Percentiles rank a stretch among this genome's conserved stretches.
These are phyloP conservation scores for Gastrolobium villosum DNA, from an alignment of 306 rosid species.

Conservation along the genomic window DNA sequence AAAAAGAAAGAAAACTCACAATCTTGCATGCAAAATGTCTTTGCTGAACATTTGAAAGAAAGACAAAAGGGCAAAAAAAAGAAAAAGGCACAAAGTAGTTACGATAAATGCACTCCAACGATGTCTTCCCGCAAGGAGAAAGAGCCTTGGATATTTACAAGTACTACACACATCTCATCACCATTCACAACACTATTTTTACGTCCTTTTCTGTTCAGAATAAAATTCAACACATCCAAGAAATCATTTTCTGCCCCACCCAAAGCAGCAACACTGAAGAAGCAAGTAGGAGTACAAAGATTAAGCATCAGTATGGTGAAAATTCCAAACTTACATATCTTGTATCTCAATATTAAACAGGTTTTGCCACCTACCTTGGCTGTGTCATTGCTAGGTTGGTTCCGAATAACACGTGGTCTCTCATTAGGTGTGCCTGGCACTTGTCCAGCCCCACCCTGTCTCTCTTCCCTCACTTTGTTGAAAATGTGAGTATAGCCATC, in stretches of 20 bases:
- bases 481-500: constrained; percentile 91
- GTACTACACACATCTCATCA: constrained; percentile 56
- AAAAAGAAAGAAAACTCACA: constrained; percentile 39
- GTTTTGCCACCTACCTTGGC: constrained; percentile 57
- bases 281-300: constrained; percentile 41
- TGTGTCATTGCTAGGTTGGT: constrained; percentile 49
- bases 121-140: constrained; percentile 35
- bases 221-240: constrained; percentile 49
- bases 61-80: background rate
- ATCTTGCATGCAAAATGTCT: constrained; percentile 45
- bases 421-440: constrained; percentile 59
- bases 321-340: background rate
- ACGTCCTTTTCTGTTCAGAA: constrained; percentile 36
- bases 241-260: constrained; percentile 64
- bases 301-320: constrained; percentile 31
- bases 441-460: constrained; percentile 63
- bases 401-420: constrained; percentile 49
- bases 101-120: constrained; percentile 38
- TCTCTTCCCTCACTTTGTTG: constrained; percentile 79
- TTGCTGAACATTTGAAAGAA: constrained; percentile 40
- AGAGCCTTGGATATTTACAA: constrained; percentile 67
- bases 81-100: constrained; percentile 33
- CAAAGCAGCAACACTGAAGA: constrained; percentile 82
- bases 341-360: background rate
- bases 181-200: constrained; percentile 48